Conservation (phyloP, 2,329 filamentous ascomycete genomes). For the Fusarium brevicatenulatum region DNA sequence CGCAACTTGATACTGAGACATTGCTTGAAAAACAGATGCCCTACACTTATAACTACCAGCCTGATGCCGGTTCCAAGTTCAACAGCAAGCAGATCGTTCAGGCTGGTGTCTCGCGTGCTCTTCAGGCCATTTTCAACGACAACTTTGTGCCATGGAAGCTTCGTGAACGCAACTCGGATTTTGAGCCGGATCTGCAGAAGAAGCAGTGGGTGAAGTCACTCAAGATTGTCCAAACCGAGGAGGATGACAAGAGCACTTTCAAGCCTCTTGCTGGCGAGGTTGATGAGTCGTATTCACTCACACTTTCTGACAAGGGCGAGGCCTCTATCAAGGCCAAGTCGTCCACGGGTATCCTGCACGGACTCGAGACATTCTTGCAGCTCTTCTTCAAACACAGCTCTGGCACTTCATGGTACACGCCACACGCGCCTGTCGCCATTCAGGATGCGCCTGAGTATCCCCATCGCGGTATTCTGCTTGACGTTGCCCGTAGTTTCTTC, state of each 20-base stretch:
- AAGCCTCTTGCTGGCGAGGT: constrained; percentile 71
- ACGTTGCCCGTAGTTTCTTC: constrained; percentile 79
- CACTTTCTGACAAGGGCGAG: constrained; percentile 65
- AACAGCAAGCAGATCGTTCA: constrained; percentile 65
- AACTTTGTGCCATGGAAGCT: constrained; percentile 84
- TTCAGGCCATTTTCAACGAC: constrained; percentile 71
- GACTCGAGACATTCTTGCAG: constrained; percentile 81
- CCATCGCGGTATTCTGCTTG: constrained; percentile 83
- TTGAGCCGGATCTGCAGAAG: constrained; percentile 65
- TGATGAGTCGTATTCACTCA: constrained; percentile 81
- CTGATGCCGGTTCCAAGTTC: constrained; percentile 52
- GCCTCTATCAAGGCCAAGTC: constrained; percentile 72
- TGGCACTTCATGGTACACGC: constrained; percentile 71
- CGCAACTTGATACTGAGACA: constrained; percentile 47
- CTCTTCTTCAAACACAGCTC: constrained; percentile 79
- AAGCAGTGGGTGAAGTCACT: constrained; percentile 68
- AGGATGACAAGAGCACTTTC: constrained; percentile 64
- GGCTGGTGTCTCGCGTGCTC: constrained; percentile 67
- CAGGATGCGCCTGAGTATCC: constrained; percentile 77
- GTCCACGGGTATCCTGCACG: constrained; percentile 75
- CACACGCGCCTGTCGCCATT: constrained; percentile 75
- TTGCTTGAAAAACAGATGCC: constrained; percentile 56
- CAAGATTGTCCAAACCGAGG: constrained; percentile 67
- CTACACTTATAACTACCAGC: constrained; percentile 58
- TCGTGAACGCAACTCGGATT: constrained; percentile 69